Evolutionary conservation across 2,329 filamentous ascomycete species (phyloP), one percentile per base, ranked within the genome.

Genomic region (Alternaria sp.): DNA sequence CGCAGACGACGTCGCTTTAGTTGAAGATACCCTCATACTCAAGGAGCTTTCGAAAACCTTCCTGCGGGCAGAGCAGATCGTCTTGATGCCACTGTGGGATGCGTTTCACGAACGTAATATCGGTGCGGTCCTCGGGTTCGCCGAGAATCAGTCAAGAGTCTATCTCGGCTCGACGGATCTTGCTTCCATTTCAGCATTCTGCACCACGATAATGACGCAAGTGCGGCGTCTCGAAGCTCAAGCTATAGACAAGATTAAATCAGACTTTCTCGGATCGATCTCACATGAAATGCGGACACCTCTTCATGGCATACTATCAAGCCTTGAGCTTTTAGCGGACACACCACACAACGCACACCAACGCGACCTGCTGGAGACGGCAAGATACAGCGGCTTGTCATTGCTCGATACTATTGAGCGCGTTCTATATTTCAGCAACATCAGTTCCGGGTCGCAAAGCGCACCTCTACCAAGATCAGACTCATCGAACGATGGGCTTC

Each of bases 241-340:
- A n/a, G 55, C 55, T 51, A 59, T 62, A 56, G 59, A 62, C 11
- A 62, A 47, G 19, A 62, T 62, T 23, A 59, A 62, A 26, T 59
- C 59, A 23, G 59, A 62, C 28, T 62, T 62, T 12, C 55, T 62
- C 9, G 59, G 59, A 26, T 62, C 59, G 15, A 36, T 62, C 30
- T 62, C 59, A 11, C 59, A 62, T 17, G 59, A 62, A 21, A 62
- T 62, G 59, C 56, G 59, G 25, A 62, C 59, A 30, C 59, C 59
- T 25, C 49, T 62, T 5, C 59, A 62, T 10, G 59, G 59, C 12
- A 54, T 62, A 7, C 23, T 62, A 26, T 62, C 59, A 17, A 46
- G 55, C 28, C 30, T 62, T 21, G 59, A 62, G 40, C 55, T 62
- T 7, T 15, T 62, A 23, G 49, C 55, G 12, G 59, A 62, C 44